Percentiles rank a stretch among this genome's conserved stretches.
Conservation (phyloP, 306 rosid species). For the Vigna unguiculata region DNA sequence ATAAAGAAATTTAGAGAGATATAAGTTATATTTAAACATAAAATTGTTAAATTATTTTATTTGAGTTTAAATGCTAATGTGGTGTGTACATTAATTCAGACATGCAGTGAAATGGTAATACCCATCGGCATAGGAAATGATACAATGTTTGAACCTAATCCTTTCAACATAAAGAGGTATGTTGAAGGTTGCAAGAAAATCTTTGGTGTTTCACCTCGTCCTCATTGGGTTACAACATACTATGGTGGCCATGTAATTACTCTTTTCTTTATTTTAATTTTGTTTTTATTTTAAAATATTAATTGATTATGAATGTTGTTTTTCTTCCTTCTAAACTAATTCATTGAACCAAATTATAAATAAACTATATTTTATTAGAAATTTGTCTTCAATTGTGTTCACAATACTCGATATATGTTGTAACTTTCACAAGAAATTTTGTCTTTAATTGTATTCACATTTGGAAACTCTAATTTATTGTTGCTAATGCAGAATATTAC, state of each 20-base stretch:
- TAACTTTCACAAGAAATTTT: background rate
- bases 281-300: too few relatives aligned
- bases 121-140: slow-evolving; percentile 41
- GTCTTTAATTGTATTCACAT: background rate
- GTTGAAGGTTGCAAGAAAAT: slow-evolving; percentile 20
- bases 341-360: too few relatives aligned
- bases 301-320: too few relatives aligned
- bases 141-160: slow-evolving; percentile 52
- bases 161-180: slow-evolving; percentile 34
- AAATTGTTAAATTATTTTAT: background rate
- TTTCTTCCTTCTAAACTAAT: too few relatives aligned
- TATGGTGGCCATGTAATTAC: slow-evolving; percentile 68
- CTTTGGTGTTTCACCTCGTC: slow-evolving; percentile 62
- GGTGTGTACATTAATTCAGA: slow-evolving; percentile 31
- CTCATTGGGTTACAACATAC: slow-evolving; percentile 62
- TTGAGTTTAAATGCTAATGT: background rate
- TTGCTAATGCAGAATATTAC: slow-evolving; percentile 52
- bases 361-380: too few relatives aligned
- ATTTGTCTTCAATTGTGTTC: too few relatives aligned
- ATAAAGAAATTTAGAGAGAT: too few relatives aligned
- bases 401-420: background rate
- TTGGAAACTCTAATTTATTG: background rate
- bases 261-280: background rate
- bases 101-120: slow-evolving; percentile 50
- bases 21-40: background rate